Evolutionary conservation across 2,329 filamentous ascomycete species (phyloP).

Genomic region (Epichloe glyceriae): DNA sequence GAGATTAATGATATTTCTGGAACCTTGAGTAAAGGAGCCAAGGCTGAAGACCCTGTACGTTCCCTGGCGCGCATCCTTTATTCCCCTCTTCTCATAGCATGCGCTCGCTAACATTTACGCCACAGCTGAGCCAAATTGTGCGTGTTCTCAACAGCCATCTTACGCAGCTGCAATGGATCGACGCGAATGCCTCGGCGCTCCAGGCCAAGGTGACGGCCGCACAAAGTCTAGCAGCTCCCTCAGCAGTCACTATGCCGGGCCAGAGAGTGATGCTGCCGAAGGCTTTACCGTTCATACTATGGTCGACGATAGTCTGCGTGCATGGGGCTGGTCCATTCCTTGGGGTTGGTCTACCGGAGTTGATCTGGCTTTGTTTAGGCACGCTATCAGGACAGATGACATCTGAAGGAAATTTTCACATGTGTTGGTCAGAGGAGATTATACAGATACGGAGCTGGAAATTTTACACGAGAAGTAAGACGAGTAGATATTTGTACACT

Average conservation of each 20-base stretch:
- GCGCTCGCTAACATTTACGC: slow-evolving; percentile 7
- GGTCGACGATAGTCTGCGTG: slow-evolving; percentile 44
- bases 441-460: slow-evolving; percentile 6
- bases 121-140: slow-evolving; percentile 86
- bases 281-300: slow-evolving; percentile 81
- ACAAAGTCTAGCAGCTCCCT: slow-evolving; percentile 59
- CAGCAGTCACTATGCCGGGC: slow-evolving; percentile 41
- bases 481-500: slow-evolving; percentile 25
- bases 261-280: slow-evolving; percentile 62
- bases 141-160: slow-evolving; percentile 90
- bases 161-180: slow-evolving; percentile 84
- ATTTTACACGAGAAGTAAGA: slow-evolving; percentile 10
- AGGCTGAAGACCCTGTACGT: slow-evolving; percentile 76
- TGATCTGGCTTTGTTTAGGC: background rate
- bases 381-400: background rate
- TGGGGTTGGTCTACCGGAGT: background rate
- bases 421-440: slow-evolving; percentile 3
- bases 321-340: background rate
- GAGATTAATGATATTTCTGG: slow-evolving; percentile 93
- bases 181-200: slow-evolving; percentile 67
- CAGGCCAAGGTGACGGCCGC: slow-evolving; percentile 72
- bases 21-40: slow-evolving; percentile 76
- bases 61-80: slow-evolving; percentile 3
- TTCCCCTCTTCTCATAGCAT: slow-evolving; percentile 4
- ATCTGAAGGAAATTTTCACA: slow-evolving; percentile 5